Percentiles rank a stretch among this genome's conserved stretches.
Evolutionary conservation across 192 early-diverging fungal genomes (phyloP).

Genomic region (Chytriomyces confervae): DNA sequence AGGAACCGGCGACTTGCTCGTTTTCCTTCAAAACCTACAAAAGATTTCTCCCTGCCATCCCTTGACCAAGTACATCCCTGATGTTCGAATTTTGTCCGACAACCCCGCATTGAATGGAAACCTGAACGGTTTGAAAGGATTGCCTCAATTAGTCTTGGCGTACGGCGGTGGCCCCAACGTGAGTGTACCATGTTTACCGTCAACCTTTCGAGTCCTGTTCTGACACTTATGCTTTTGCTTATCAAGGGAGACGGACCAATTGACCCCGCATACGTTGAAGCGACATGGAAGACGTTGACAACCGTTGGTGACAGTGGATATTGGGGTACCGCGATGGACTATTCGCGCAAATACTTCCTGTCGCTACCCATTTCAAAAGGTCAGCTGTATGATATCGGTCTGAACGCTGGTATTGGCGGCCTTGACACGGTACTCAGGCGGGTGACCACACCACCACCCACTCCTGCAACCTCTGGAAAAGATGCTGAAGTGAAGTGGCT

Average conservation of each 20-base stretch:
- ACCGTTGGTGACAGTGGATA: slow-evolving; percentile 1
- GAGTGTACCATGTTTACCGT: neutral
- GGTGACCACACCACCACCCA: neutral
- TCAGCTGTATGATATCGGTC: slow-evolving; percentile 19
- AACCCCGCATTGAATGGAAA: neutral
- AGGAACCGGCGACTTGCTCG: slow-evolving; percentile 16
- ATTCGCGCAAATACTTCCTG: slow-evolving; percentile 10
- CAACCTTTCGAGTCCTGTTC: neutral
- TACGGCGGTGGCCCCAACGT: slow-evolving; percentile 7
- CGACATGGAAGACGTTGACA: slow-evolving; percentile 22
- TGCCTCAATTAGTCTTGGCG: slow-evolving; percentile 2
- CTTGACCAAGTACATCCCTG: slow-evolving; percentile 15
- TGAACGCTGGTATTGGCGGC: slow-evolving; percentile 17
- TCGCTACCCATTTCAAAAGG: slow-evolving; percentile 26
- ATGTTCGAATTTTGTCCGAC: slow-evolving; percentile 1
- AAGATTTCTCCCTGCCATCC: slow-evolving; percentile 15
- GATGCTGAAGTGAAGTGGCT: slow-evolving; percentile 3
- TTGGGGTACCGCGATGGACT: slow-evolving; percentile 17
- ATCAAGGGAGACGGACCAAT: slow-evolving; percentile 6
- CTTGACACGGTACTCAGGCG: neutral
- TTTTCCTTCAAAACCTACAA: slow-evolving; percentile 6
- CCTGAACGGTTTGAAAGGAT: neutral
- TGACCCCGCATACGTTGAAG: slow-evolving; percentile 22
- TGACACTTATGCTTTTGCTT: neutral
- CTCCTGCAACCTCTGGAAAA: neutral